Evolutionary conservation across 352 stramenopile genomes (phyloP).

Genomic region (Phytophthora niederhauseri): DNA sequence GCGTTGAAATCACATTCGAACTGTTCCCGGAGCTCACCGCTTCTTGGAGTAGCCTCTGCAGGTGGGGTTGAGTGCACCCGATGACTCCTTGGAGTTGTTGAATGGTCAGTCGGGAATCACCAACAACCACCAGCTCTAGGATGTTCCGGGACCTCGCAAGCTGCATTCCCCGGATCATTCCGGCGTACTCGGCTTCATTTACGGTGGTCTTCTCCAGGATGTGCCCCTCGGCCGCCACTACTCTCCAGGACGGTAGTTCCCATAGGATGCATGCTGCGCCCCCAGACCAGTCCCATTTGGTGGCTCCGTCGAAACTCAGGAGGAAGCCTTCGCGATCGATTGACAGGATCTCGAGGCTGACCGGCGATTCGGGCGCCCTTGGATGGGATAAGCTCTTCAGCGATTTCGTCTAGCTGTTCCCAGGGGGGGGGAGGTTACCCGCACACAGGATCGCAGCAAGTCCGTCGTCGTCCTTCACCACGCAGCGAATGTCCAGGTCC

Average conservation of each 20-base stretch:
- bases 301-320: slow-evolving; percentile 8
- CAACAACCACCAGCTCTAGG: slow-evolving; percentile 2
- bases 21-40: no score
- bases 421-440: background rate
- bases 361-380: no score
- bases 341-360: background rate
- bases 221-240: background rate
- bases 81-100: slow-evolving; percentile 9
- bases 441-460: slow-evolving; percentile 5
- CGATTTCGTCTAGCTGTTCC: no score
- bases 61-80: no score
- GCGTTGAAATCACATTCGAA: no score
- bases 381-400: no score
- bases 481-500: no score
- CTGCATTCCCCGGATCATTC: background rate
- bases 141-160: background rate
- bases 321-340: background rate
- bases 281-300: slow-evolving; percentile 6
- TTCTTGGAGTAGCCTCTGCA: no score
- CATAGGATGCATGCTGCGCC: slow-evolving; percentile 4
- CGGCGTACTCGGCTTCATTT: slow-evolving; percentile 8
- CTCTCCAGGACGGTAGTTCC: slow-evolving; percentile 1
- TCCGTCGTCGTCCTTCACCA: background rate
- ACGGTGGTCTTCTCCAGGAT: slow-evolving; percentile 2
- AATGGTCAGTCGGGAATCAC: slow-evolving; percentile 2